phyloP scores from a whole-genome alignment of 345 rosid species.

The Hypericum perforatum region DNA sequence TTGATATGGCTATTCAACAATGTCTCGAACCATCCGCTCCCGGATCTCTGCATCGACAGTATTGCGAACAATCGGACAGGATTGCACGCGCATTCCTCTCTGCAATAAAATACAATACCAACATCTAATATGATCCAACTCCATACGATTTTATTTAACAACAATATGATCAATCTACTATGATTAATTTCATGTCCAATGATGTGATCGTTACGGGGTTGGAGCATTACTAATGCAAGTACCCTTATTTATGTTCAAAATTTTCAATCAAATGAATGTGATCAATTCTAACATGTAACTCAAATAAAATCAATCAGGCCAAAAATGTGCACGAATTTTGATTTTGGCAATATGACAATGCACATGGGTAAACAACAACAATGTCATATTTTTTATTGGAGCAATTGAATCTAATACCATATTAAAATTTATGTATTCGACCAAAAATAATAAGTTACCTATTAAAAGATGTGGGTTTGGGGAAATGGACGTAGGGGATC shows the following conservation, averaged over 20 bases:
- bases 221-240: no score
- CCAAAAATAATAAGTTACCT: constrained; percentile 9
- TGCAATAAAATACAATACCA: neutral
- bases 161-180: no score
- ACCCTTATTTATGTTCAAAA: no score
- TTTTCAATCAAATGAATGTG: no score
- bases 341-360: no score
- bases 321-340: no score
- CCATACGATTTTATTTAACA: no score
- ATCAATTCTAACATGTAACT: no score
- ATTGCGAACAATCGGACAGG: constrained; percentile 31
- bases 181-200: no score
- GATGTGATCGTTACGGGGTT: no score
- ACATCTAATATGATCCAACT: neutral
- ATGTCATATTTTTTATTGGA: neutral
- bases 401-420: neutral
- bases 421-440: neutral
- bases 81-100: constrained; percentile 30
- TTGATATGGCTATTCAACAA: constrained; percentile 33
- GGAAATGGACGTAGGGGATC: constrained; percentile 23
- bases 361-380: no score
- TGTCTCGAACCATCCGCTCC: constrained; percentile 39
- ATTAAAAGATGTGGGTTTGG: constrained; percentile 22
- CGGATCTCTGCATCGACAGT: constrained; percentile 36
- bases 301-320: no score